Evolutionary conservation across 1,139 yeast species (phyloP), one percentile per base, ranked within the genome.

Genomic region (Blastobotrys indianensis): DNA sequence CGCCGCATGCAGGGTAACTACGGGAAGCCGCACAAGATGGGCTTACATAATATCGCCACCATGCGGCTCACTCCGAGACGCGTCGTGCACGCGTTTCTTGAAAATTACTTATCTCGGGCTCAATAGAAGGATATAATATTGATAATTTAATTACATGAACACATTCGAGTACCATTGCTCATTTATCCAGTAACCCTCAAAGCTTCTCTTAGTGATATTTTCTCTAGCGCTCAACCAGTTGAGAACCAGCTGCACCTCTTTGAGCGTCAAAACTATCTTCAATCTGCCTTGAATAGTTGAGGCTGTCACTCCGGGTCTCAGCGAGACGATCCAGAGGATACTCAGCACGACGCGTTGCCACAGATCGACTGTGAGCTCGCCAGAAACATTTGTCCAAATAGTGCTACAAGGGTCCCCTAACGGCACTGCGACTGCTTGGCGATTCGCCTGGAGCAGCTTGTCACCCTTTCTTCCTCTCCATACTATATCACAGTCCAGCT

Each of bases 371-470:
- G 83, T 79, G 23, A 85, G 71, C 28, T 71, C 64, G 1, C 94
- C 94, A 37, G 70, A 63, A 31, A 82, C 63, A 54, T 82, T 85
- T 8, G 85, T 69, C 96, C 96, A 87, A 9, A 85, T 64, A 42
- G 76, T 76, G 1, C 84, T 75, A 48, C 87, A 81, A 1, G 92
- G 79, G 28, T 80, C 83, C 2, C 72, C 61, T 0, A 90, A 84
- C 1, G 83, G 75, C 3, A 51, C 38, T 1, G 58, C 51, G 9
- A 52, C 46, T 3, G 50, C 31, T 1, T 54, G 54, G 12, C 60
- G 47, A 1, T 28, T 39, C n/a, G 49, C 33, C 42, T 41, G 38
- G 10, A 23, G 31, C n/a, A 52, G 39, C 10, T 47, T 35, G 12
- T 15, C 32, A 9, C 41, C 38, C n/a, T 37, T 44, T 8, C 45